Conservation (phyloP, 2,329 filamentous ascomycete species). For the Didymella lethalis region DNA sequence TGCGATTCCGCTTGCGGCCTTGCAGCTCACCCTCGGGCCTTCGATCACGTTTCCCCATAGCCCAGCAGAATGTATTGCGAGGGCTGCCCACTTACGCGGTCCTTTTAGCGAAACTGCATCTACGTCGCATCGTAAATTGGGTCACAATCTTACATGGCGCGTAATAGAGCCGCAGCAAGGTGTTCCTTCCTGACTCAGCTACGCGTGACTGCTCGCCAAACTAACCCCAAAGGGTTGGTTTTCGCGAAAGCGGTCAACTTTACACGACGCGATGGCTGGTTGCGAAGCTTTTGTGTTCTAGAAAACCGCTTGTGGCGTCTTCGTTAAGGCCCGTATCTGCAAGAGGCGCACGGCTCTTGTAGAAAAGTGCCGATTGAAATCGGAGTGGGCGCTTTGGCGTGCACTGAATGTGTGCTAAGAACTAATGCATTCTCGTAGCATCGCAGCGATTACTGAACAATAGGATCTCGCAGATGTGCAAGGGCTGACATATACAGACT, state of each 20-base stretch:
- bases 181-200: slow-evolving; percentile 19
- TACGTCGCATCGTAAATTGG: slow-evolving; percentile 12
- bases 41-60: slow-evolving; percentile 14
- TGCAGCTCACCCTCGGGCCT: slow-evolving; percentile 3
- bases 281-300: slow-evolving; percentile 12
- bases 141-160: slow-evolving; percentile 14
- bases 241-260: slow-evolving; percentile 22
- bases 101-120: slow-evolving; percentile 11
- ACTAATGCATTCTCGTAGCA: slow-evolving; percentile 1
- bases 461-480: not conserved
- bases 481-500: not conserved
- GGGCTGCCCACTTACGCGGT: slow-evolving; percentile 8
- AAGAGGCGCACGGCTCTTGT: slow-evolving; percentile 1
- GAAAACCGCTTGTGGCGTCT: slow-evolving; percentile 19
- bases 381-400: not conserved
- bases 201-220: slow-evolving; percentile 22
- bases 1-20: slow-evolving; percentile 13
- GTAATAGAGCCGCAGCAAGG: slow-evolving; percentile 14
- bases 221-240: slow-evolving; percentile 19
- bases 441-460: slow-evolving; percentile 10
- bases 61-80: slow-evolving; percentile 20
- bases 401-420: slow-evolving; percentile 1
- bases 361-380: not conserved
- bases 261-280: slow-evolving; percentile 13
- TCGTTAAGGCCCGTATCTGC: slow-evolving; percentile 2